phyloP scores from a whole-genome alignment of 305 asterid species.

The Fraxinus paxiana region DNA sequence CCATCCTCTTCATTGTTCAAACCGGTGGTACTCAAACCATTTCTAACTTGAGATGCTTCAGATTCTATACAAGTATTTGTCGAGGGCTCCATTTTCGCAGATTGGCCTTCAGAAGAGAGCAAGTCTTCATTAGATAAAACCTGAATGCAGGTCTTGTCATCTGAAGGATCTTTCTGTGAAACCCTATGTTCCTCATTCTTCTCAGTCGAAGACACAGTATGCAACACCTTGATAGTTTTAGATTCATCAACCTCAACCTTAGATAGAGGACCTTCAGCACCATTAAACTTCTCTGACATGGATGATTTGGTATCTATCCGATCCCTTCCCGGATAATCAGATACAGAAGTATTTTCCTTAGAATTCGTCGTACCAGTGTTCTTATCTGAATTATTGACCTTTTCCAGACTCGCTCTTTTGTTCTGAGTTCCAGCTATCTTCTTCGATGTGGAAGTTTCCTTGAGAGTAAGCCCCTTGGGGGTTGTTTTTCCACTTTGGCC shows the following conservation, averaged over 20 bases:
- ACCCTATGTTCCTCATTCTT: conserved; percentile 29
- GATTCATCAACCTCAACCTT: conserved; percentile 25
- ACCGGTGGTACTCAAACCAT: conserved; percentile 21
- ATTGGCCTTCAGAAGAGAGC: conserved; percentile 16
- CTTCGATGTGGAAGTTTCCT: conserved; percentile 23
- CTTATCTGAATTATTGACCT: conserved; percentile 29
- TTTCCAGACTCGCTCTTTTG: conserved; percentile 26
- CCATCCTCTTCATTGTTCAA: conserved; percentile 20
- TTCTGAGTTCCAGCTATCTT: conserved; percentile 36
- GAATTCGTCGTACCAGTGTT: conserved; percentile 26
- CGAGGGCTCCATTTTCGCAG: conserved; percentile 21
- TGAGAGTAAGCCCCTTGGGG: conserved; percentile 25
- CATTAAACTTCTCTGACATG: conserved; percentile 19
- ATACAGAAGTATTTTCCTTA: conserved; percentile 24
- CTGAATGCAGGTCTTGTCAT: conserved; percentile 19
- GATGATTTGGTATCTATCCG: conserved; percentile 6
- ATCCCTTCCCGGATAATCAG: conserved; percentile 26
- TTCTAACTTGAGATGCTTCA: conserved; percentile 14
- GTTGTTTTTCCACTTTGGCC: conserved; percentile 37
- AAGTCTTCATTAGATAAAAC: conserved; percentile 14
- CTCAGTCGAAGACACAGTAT: conserved; percentile 39
- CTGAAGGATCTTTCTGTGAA: conserved; percentile 26
- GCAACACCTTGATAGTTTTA: conserved; percentile 40
- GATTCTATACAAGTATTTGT: conserved; percentile 14
- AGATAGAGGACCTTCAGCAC: conserved; percentile 20